Conservation (phyloP, 2,329 filamentous ascomycete genomes). For the Aspergillus transmontanensis region DNA sequence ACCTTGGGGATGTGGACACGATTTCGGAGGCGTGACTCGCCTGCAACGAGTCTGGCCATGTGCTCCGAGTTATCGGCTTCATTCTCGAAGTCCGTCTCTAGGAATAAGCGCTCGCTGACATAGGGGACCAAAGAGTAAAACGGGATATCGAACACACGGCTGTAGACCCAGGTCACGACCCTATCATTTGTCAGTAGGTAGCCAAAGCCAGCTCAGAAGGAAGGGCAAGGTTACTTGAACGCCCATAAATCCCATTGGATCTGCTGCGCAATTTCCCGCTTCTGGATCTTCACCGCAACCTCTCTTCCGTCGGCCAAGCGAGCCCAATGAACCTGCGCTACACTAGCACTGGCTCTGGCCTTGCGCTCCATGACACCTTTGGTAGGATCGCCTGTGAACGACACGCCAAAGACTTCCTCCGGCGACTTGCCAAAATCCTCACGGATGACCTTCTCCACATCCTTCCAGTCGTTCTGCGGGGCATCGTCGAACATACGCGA, state of each 20-base stretch:
- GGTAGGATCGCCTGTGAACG: slow-evolving; percentile 68
- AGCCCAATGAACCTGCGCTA: slow-evolving; percentile 97
- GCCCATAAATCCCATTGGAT: slow-evolving; percentile 95
- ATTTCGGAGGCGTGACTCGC: slow-evolving; percentile 73
- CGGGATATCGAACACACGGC: slow-evolving; percentile 88
- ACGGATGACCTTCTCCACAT: slow-evolving; percentile 80
- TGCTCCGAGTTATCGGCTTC: slow-evolving; percentile 85
- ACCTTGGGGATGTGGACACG: slow-evolving; percentile 87
- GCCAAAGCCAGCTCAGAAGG: not conserved
- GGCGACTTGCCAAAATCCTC: slow-evolving; percentile 84
- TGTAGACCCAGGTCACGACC: slow-evolving; percentile 79
- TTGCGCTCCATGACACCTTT: slow-evolving; percentile 71
- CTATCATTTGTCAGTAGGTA: slow-evolving; percentile 43
- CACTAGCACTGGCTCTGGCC: slow-evolving; percentile 77
- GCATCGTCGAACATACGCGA: slow-evolving; percentile 96
- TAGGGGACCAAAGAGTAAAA: slow-evolving; percentile 89
- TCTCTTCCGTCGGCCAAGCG: slow-evolving; percentile 81
- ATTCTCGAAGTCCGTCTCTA: slow-evolving; percentile 93
- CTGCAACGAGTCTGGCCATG: slow-evolving; percentile 76
- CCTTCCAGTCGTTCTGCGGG: slow-evolving; percentile 85
- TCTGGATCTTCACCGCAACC: slow-evolving; percentile 95
- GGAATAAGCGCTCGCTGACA: slow-evolving; percentile 84
- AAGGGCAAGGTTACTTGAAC: slow-evolving; percentile 66
- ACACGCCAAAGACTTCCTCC: slow-evolving; percentile 91
- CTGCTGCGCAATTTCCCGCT: slow-evolving; percentile 87